Base-by-base conservation (phyloP, 495 filamentous ascomycete species). In the Astrothelium macrocarpum region DNA sequence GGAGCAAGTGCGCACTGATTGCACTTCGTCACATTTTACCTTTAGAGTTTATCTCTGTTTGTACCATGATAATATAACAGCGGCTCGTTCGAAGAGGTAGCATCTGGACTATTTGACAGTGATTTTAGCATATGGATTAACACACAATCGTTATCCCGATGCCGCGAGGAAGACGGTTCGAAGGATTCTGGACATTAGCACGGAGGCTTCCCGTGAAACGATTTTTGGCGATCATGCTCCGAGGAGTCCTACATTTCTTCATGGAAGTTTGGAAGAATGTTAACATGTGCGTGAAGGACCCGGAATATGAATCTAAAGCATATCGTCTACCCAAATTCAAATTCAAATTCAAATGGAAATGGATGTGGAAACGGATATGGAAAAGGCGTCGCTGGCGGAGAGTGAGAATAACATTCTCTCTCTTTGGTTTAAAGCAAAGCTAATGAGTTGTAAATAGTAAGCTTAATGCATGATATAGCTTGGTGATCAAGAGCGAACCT, bases 141-240 rank as follows among this genome's bases (percentile, higher is more conserved):
- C 16, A 20, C 11, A 26, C 49, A 25, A 56, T 28, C 11, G n/a
- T 29, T 56, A 29, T 56, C 49, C 25, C 49, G 20, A 56, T 56
- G 49, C 25, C 49, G 16, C 2, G 5, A 29, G 25, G 29, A 20
- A 4, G 25, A 29, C 49, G 16, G 2, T 56, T 29, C 16, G 49
- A 56, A 56, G 49, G 49, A 29, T 56, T 56, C 25, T 56, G 49
- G 49, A 56, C 49, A n/a, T 25, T 56, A 7, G 49, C 49, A 28
- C 20, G 49, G 49, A 56, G 49, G 29, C 12, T 20, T 11, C 49
- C 49, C 9, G 11, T n/a, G 16, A 7, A 9, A 29, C 4, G 29
- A 20, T 20, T 29, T 16, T 29, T 26, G 23, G 29, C 16, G 25
- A 56, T 56, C 16, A 9, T 56, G 9, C 49, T 56, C 7, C 49